Percentiles rank a stretch among this genome's conserved stretches.
phyloP scores from a whole-genome alignment of 2,329 filamentous ascomycete genomes.

The Pseudogymnoascus sp. region DNA sequence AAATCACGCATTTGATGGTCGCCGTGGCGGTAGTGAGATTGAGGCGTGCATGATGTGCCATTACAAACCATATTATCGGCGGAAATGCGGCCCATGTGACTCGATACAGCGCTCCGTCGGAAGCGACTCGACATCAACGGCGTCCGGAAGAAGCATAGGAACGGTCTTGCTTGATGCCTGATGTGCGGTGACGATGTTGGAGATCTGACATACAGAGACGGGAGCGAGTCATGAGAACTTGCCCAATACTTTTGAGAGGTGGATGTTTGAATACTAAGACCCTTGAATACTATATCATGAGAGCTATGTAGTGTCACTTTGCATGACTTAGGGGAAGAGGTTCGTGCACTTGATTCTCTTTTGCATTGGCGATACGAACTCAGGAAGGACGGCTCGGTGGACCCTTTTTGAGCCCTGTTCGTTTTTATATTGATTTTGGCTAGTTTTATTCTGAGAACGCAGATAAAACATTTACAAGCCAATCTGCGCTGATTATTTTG shows the following conservation, averaged over 20 bases:
- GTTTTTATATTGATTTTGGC: background rate
- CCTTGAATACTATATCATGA: background rate
- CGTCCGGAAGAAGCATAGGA: background rate
- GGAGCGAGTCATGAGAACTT: background rate
- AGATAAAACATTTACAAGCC: background rate
- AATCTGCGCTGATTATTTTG: background rate
- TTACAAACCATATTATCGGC: background rate
- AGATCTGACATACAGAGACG: background rate
- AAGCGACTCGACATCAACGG: background rate
- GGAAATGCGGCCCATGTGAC: background rate
- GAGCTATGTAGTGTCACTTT: background rate
- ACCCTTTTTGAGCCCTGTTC: background rate
- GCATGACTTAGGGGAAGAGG: background rate
- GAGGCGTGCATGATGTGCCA: background rate
- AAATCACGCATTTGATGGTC: background rate
- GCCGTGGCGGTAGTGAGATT: background rate
- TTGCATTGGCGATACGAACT: background rate
- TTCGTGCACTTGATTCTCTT: background rate
- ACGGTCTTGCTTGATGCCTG: background rate
- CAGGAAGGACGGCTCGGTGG: background rate
- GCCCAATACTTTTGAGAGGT: background rate
- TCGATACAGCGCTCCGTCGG: background rate
- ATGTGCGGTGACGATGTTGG: background rate
- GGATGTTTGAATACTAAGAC: too few relatives aligned
- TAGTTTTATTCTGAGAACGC: background rate